Evolutionary conservation across 2,329 filamentous ascomycete genomes (phyloP).

Genomic region (Arthrobotrys musiformis): DNA sequence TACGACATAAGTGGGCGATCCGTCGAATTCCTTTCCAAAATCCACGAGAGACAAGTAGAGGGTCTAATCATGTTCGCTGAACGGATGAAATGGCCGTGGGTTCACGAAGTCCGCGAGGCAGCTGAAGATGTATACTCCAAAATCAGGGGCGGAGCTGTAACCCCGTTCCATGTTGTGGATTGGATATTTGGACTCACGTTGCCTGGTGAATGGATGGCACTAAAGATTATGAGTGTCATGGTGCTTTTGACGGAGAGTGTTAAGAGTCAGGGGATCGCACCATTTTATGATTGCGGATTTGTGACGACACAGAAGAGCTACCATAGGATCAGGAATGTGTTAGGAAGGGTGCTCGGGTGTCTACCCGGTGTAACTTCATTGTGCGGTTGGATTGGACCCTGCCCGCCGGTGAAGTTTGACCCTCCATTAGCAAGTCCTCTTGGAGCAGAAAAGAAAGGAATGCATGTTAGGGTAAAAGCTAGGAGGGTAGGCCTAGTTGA

Average conservation of each 20-base stretch:
- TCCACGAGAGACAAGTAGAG: constrained; percentile 49
- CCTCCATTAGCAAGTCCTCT: constrained; percentile 17
- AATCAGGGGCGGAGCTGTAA: constrained; percentile 22
- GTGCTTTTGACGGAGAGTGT: constrained; percentile 35
- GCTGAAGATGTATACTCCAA: constrained; percentile 47
- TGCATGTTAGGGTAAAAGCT: constrained; percentile 27
- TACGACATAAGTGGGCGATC: constrained; percentile 16
- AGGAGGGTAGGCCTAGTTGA: constrained; percentile 24
- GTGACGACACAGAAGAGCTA: constrained; percentile 30
- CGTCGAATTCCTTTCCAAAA: constrained; percentile 29
- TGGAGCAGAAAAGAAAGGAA: constrained; percentile 5
- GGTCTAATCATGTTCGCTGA: constrained; percentile 37
- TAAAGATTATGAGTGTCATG: constrained; percentile 46
- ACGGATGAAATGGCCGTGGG: constrained; percentile 45
- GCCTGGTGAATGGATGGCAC: constrained; percentile 41
- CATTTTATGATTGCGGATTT: constrained; percentile 30
- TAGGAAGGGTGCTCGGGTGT: constrained; percentile 35
- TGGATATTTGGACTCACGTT: constrained; percentile 41
- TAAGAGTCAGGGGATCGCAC: constrained; percentile 18
- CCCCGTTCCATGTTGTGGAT: constrained; percentile 34
- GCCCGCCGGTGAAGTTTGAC: constrained; percentile 26
- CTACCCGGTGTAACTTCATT: constrained; percentile 31
- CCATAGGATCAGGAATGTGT: constrained; percentile 23
- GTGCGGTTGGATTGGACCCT: constrained; percentile 45
- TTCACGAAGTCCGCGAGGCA: constrained; percentile 43